These are phyloP conservation scores for Withania somnifera DNA, from an alignment of 305 asterid genomes.

Conservation along the genomic window DNA sequence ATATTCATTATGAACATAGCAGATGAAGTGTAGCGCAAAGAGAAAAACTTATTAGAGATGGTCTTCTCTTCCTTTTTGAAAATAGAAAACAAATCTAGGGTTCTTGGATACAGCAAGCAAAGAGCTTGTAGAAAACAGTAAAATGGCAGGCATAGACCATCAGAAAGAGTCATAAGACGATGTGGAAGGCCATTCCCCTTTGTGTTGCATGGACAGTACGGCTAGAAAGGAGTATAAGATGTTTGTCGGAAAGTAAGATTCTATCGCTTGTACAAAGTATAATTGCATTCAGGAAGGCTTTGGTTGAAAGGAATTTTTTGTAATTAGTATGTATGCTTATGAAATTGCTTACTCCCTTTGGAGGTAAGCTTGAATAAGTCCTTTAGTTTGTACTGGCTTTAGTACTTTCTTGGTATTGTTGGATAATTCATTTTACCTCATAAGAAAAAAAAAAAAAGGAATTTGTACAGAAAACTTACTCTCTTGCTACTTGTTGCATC, in stretches of 20 bases:
- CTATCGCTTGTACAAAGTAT: background rate
- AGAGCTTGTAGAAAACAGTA: background rate
- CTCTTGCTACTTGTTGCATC: constrained; percentile 81
- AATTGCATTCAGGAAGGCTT: background rate
- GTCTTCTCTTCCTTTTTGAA: background rate
- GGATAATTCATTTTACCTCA: background rate
- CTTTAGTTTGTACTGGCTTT: background rate
- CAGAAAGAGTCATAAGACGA: background rate
- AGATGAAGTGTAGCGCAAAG: background rate
- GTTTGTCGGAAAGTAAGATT: background rate
- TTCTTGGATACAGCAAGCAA: background rate
- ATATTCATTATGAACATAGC: background rate
- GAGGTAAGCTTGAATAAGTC: background rate
- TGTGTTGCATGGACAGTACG: background rate
- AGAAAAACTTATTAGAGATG: background rate
- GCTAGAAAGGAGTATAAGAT: background rate
- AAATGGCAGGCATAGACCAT: background rate
- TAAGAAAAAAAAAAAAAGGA: background rate
- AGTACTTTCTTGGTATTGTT: background rate
- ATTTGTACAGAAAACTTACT: constrained; percentile 22
- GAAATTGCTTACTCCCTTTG: background rate
- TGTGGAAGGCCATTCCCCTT: background rate
- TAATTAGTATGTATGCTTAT: background rate
- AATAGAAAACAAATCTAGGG: background rate
- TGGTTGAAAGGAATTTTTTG: background rate